A percentile compares a stretch with the other conserved stretches of the same genome.
Evolutionary conservation across 2,329 filamentous ascomycete species (phyloP).

Genomic region (Apiospora rasikravindrae): DNA sequence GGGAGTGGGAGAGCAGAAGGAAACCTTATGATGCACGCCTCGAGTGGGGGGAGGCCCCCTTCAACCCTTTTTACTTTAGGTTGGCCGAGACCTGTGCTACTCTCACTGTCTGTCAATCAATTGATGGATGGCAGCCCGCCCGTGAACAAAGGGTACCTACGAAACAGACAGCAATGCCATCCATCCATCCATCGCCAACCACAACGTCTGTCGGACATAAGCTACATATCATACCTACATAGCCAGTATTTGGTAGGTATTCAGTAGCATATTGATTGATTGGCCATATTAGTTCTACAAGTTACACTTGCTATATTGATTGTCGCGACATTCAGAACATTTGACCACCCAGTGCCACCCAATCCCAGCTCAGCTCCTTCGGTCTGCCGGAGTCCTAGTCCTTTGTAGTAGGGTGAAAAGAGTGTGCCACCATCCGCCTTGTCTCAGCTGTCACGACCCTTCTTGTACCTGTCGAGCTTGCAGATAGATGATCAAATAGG

Average conservation of each 20-base stretch:
- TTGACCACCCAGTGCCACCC: neutral
- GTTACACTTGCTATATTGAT: constrained; percentile 10
- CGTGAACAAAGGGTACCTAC: neutral
- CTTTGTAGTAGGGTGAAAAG: no score
- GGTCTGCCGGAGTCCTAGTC: neutral
- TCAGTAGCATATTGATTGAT: no score
- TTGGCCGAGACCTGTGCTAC: constrained; percentile 2
- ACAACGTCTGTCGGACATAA: neutral
- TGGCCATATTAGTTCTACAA: neutral
- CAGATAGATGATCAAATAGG: neutral
- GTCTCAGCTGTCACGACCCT: constrained; percentile 1
- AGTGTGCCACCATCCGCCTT: constrained; percentile 11
- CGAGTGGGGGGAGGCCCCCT: constrained; percentile 4
- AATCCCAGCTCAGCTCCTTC: neutral
- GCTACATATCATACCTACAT: no score
- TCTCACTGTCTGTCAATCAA: neutral
- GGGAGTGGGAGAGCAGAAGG: neutral
- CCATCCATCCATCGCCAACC: neutral
- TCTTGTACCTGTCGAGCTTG: constrained; percentile 3
- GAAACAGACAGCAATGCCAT: neutral
- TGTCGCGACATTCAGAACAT: neutral
- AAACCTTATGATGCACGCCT: constrained; percentile 13
- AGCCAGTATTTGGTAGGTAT: neutral
- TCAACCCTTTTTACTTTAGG: constrained; percentile 9
- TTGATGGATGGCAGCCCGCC: neutral